A percentile compares a stretch with the other conserved stretches of the same genome.
phyloP scores from a whole-genome alignment of 768 basidiomycete genomes.

The Calocera cornea region DNA sequence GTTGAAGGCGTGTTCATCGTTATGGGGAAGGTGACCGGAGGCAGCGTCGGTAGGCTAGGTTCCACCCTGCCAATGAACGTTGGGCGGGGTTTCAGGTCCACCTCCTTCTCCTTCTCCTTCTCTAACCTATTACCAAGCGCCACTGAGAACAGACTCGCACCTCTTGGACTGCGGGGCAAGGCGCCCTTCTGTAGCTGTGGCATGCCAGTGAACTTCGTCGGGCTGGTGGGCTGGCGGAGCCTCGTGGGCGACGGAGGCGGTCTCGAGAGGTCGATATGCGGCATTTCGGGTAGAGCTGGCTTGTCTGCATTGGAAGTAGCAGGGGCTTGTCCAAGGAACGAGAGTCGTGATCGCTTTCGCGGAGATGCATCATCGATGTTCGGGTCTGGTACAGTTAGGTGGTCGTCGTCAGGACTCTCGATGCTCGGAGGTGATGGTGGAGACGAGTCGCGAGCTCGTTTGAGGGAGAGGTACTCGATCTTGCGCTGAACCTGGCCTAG shows the following conservation, averaged over 20 bases:
- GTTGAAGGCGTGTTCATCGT: background rate
- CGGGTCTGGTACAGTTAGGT: background rate
- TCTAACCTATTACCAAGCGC: background rate
- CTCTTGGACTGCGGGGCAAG: background rate
- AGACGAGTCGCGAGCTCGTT: background rate
- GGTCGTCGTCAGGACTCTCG: background rate
- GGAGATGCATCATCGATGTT: background rate
- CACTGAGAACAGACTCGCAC: background rate
- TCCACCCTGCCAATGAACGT: background rate
- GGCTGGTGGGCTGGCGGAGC: background rate
- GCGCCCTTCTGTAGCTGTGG: background rate
- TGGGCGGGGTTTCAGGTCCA: background rate
- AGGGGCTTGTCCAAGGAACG: background rate
- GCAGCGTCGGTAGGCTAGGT: background rate
- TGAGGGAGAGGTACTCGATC: background rate
- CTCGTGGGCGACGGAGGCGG: background rate
- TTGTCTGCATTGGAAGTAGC: background rate
- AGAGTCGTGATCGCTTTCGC: background rate
- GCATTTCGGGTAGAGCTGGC: background rate
- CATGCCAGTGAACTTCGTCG: background rate
- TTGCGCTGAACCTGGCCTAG: background rate
- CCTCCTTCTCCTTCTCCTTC: background rate
- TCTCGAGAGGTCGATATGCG: background rate
- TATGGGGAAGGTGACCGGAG: background rate
- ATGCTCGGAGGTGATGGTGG: background rate